phyloP scores from a whole-genome alignment of 2,329 filamentous ascomycete genomes.

The Colletotrichum gloeosporioides region DNA sequence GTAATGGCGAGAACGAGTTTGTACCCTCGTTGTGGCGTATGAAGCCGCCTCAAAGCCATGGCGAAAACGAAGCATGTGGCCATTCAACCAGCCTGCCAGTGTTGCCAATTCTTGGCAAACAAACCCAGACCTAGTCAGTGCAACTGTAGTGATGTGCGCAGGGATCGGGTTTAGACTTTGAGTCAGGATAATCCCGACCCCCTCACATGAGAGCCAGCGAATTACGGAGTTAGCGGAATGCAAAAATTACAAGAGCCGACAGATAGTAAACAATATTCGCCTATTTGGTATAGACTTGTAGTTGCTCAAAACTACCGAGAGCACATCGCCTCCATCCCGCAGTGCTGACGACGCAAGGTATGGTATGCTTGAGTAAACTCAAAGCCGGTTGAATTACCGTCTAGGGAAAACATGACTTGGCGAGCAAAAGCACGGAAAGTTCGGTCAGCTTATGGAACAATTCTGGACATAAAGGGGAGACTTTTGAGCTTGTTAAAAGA shows the following conservation, averaged over 20 bases:
- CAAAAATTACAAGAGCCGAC: neutral
- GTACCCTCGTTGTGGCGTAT: neutral
- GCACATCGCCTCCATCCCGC: neutral
- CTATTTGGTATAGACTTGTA: too few relatives aligned
- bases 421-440: neutral
- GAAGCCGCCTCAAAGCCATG: rapidly evolving
- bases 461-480: neutral
- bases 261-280: neutral
- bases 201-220: neutral
- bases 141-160: neutral
- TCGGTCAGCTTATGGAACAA: neutral
- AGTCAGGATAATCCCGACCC: neutral
- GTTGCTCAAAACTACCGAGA: neutral
- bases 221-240: neutral
- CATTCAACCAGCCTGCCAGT: neutral
- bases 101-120: neutral
- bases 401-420: neutral
- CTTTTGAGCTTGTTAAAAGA: neutral
- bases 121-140: neutral
- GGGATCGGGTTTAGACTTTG: neutral
- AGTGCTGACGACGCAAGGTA: neutral
- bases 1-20: neutral
- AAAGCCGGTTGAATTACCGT: neutral
- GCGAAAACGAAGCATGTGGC: rapidly evolving
- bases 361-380: rapidly evolving